A percentile compares a stretch with the other conserved stretches of the same genome.
phyloP scores from a whole-genome alignment of 129 eudicot species.

The Sambucus nigra region DNA sequence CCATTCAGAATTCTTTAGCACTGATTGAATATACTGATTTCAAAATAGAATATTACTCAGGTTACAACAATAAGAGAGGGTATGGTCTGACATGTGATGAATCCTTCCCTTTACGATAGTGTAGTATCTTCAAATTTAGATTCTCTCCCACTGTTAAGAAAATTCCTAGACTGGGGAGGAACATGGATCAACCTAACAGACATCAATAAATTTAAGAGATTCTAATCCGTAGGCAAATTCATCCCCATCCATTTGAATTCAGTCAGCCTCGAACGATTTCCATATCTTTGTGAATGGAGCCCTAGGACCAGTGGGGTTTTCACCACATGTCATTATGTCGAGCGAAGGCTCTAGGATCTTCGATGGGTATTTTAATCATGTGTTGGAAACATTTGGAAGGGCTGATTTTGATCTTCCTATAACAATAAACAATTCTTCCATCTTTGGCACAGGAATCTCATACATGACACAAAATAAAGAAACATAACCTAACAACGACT shows the following conservation, averaged over 20 bases:
- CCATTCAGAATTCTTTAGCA: constrained; percentile 16
- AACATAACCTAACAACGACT: no score
- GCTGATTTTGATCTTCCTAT: constrained; percentile 6
- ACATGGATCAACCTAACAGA: background rate
- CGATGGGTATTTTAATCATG: constrained; percentile 27
- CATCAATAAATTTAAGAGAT: background rate
- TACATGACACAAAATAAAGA: no score
- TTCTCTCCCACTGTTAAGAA: constrained; percentile 3
- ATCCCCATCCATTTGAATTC: background rate
- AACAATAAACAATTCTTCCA: no score
- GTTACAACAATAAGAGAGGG: constrained; percentile 67
- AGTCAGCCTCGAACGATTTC: background rate
- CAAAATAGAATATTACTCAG: constrained; percentile 43
- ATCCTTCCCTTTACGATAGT: constrained; percentile 42
- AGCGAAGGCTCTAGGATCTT: constrained; percentile 27
- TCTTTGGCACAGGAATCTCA: no score
- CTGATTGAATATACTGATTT: constrained; percentile 31
- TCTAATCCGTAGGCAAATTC: background rate
- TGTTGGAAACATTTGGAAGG: constrained; percentile 23
- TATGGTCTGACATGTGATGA: constrained; percentile 29
- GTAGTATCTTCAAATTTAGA: constrained; percentile 43
- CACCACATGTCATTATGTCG: background rate
- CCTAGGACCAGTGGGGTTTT: background rate
- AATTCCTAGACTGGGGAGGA: background rate
- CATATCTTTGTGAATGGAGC: background rate